These are phyloP conservation scores for Thuidium tamariscinum DNA, from an alignment of 225 moss, liverwort and hornwort genomes.

Conservation along the genomic window DNA sequence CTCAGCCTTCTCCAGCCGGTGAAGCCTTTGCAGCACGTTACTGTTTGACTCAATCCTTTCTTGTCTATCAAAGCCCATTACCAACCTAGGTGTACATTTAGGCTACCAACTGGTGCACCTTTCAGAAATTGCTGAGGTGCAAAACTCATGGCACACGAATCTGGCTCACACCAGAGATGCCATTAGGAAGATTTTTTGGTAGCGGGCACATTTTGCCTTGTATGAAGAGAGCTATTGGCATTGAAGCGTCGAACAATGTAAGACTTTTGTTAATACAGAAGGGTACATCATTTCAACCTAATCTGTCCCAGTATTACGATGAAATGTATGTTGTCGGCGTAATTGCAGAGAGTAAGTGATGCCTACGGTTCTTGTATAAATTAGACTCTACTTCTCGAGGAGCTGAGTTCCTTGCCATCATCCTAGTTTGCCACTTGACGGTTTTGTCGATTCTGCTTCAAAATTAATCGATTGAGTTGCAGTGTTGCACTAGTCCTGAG, in stretches of 20 bases:
- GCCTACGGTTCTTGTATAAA: background rate
- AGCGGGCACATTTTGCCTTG: background rate
- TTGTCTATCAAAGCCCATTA: slow-evolving; percentile 56
- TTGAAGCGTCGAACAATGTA: background rate
- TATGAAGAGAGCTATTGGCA: background rate
- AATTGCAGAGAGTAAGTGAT: background rate
- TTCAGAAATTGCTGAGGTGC: background rate
- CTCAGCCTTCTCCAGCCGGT: slow-evolving; percentile 86
- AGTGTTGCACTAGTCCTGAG: background rate
- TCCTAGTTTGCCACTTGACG: background rate
- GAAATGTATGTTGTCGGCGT: background rate
- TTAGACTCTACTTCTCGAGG: background rate
- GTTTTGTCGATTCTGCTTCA: background rate
- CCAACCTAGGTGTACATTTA: background rate
- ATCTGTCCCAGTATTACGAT: background rate
- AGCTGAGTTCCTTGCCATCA: too few species aligned
- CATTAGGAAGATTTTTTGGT: background rate
- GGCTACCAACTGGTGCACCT: background rate
- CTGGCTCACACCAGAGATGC: background rate
- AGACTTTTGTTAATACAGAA: background rate
- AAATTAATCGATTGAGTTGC: too few species aligned
- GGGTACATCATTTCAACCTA: background rate
- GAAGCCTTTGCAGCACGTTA: slow-evolving; percentile 72
- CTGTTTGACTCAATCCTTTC: slow-evolving; percentile 54
- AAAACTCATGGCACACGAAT: background rate